A percentile compares a stretch with the other conserved stretches of the same genome.
These are phyloP conservation scores for Pestalotiopsis sp. DNA, from an alignment of 2,329 filamentous ascomycete genomes.

Conservation along the genomic window DNA sequence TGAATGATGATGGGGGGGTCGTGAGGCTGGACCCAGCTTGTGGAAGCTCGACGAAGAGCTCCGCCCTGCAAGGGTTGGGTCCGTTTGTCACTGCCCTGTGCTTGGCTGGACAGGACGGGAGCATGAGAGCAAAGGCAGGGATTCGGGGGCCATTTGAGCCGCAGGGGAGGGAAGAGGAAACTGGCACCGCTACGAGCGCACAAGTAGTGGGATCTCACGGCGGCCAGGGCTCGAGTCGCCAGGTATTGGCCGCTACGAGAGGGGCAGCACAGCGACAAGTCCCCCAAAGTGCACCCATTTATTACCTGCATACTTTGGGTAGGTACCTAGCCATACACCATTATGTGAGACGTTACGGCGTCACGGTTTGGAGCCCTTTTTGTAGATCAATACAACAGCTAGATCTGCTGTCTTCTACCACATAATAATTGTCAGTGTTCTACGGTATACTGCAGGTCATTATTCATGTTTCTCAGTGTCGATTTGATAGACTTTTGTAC, in stretches of 20 bases:
- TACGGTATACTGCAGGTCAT: neutral
- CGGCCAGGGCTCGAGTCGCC: neutral
- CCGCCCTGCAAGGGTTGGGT: neutral
- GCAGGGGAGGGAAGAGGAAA: neutral
- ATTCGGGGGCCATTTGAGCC: neutral
- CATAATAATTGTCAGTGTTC: neutral
- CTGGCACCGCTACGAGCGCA: no score
- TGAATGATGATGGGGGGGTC: neutral
- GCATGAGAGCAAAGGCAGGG: neutral
- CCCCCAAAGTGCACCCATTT: neutral
- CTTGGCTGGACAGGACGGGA: neutral
- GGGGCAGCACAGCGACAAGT: neutral
- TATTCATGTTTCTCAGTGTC: neutral
- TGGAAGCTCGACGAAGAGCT: slow-evolving; percentile 5
- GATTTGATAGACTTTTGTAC: neutral
- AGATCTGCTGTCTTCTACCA: neutral
- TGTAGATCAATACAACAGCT: neutral
- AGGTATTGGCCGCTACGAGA: neutral
- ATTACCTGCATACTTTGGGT: neutral
- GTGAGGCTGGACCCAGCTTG: neutral
- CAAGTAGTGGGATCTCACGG: neutral
- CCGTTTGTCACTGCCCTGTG: neutral
- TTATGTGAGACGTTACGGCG: neutral
- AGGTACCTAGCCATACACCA: neutral
- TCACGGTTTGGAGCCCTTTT: neutral